Evolutionary conservation across 495 filamentous ascomycete genomes (phyloP).

Genomic region (Podospora tetraspora): DNA sequence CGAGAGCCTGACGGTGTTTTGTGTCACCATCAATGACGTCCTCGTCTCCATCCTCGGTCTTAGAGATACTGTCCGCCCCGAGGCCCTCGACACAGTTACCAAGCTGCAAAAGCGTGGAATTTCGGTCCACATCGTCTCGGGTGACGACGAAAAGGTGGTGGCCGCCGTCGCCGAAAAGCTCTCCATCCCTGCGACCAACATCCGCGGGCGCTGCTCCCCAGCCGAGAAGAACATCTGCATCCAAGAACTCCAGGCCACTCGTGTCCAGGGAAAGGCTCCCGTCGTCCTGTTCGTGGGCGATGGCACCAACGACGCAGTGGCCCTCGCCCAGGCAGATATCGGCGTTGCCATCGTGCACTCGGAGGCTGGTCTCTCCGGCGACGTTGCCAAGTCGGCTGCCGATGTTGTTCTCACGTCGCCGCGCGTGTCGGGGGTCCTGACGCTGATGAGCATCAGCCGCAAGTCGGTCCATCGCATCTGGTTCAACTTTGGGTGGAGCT

Average conservation of each 20-base stretch:
- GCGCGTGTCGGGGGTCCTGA: constrained; percentile 51
- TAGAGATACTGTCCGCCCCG: constrained; percentile 52
- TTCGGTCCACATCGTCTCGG: constrained; percentile 59
- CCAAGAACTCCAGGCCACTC: constrained; percentile 31
- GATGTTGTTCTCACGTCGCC: constrained; percentile 62
- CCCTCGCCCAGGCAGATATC: constrained; percentile 66
- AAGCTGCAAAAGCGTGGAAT: constrained; percentile 53
- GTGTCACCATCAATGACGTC: constrained; percentile 49
- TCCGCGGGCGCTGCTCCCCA: constrained; percentile 51
- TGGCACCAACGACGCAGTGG: constrained; percentile 75
- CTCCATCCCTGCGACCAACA: constrained; percentile 44
- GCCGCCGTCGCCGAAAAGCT: constrained; percentile 48
- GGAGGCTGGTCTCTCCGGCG: constrained; percentile 53
- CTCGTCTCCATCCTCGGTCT: constrained; percentile 58
- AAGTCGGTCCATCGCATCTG: constrained; percentile 51
- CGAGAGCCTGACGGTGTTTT: constrained; percentile 55
- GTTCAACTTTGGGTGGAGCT: constrained; percentile 71
- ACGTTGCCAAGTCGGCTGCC: constrained; percentile 62
- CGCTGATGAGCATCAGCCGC: constrained; percentile 54
- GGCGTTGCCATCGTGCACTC: constrained; percentile 55
- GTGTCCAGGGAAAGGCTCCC: constrained; percentile 11
- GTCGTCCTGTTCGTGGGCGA: constrained; percentile 68
- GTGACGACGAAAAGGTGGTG: constrained; percentile 61
- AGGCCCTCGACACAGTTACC: constrained; percentile 46
- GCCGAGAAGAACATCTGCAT: constrained; percentile 61